A percentile compares a stretch with the other conserved stretches of the same genome.
Conservation (phyloP, 2,329 filamentous ascomycete genomes). For the Eutypella sp. region DNA sequence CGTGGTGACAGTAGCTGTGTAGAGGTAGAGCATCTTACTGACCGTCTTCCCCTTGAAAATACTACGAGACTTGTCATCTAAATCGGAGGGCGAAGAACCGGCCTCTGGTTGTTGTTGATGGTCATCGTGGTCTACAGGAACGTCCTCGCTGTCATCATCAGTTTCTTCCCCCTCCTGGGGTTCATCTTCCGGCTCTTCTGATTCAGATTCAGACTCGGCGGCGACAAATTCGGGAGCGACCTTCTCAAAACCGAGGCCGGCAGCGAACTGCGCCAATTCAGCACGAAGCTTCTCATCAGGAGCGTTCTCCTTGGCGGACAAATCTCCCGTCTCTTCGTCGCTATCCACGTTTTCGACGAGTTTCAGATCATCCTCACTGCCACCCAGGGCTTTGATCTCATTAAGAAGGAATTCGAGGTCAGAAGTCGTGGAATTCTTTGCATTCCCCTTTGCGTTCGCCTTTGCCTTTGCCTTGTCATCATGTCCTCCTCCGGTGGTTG, state of each 20-base stretch:
- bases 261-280: conserved; percentile 49
- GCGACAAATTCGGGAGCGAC: conserved; percentile 34
- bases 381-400: conserved; percentile 61
- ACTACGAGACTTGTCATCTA: conserved; percentile 22
- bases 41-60: conserved; percentile 35
- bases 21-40: conserved; percentile 30
- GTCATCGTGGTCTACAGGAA: conserved; percentile 25
- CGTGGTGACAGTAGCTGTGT: neutral
- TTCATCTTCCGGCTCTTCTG: conserved; percentile 26
- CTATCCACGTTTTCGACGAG: conserved; percentile 53
- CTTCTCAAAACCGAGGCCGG: conserved; percentile 44
- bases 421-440: conserved; percentile 18
- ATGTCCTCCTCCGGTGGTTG: too few relatives aligned
- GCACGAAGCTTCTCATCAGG: conserved; percentile 43
- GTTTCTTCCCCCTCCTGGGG: conserved; percentile 32
- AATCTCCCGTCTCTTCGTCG: conserved; percentile 43
- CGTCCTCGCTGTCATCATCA: conserved; percentile 26
- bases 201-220: conserved; percentile 32
- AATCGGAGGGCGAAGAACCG: neutral
- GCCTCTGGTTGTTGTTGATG: conserved; percentile 8
- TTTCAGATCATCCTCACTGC: conserved; percentile 59
- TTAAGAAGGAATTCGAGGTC: conserved; percentile 41
- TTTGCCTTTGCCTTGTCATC: conserved; percentile 6
- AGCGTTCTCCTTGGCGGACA: conserved; percentile 21
- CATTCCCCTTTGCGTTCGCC: conserved; percentile 6